phyloP scores from a whole-genome alignment of 805 yeast genomes.

The Pichia sporocuriosa region DNA sequence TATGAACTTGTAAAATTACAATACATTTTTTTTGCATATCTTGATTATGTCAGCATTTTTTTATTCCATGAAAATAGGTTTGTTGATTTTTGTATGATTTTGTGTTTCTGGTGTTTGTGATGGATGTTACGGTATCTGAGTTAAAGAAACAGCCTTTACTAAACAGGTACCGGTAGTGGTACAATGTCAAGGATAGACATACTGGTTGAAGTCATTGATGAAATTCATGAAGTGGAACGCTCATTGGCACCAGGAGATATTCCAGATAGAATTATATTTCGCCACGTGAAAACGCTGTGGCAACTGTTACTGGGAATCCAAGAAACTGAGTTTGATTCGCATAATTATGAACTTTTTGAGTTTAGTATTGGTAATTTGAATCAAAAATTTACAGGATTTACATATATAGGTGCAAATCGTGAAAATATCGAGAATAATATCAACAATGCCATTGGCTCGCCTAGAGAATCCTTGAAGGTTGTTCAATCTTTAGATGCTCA shows the following conservation, averaged over 20 bases:
- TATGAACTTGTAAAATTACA: too few relatives aligned
- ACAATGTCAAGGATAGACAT: slow-evolving; percentile 11
- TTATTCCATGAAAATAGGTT: too few relatives aligned
- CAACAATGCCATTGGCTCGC: slow-evolving; percentile 5
- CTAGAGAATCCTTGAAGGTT: slow-evolving; percentile 1
- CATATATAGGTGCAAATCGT: slow-evolving; percentile 2
- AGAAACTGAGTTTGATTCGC: slow-evolving; percentile 16
- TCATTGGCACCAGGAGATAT: slow-evolving; percentile 1
- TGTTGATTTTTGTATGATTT: too few relatives aligned
- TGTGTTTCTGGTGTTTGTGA: not conserved
- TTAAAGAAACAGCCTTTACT: too few relatives aligned
- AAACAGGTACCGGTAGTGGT: not conserved
- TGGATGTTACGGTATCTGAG: too few relatives aligned
- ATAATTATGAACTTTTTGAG: slow-evolving; percentile 15
- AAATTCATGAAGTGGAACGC: slow-evolving; percentile 12
- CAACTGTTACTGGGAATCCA: slow-evolving; percentile 23
- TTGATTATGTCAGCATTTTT: too few relatives aligned
- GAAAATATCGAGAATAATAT: not conserved
- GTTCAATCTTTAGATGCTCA: slow-evolving; percentile 5
- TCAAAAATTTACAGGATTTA: not conserved
- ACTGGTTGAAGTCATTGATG: slow-evolving; percentile 14
- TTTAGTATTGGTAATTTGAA: slow-evolving; percentile 8
- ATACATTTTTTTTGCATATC: too few relatives aligned
- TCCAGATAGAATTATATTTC: slow-evolving; percentile 8
- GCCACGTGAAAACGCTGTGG: slow-evolving; percentile 20